Evolutionary conservation across 2,329 filamentous ascomycete genomes (phyloP).

Genomic region (Sarocladium brachiariae): DNA sequence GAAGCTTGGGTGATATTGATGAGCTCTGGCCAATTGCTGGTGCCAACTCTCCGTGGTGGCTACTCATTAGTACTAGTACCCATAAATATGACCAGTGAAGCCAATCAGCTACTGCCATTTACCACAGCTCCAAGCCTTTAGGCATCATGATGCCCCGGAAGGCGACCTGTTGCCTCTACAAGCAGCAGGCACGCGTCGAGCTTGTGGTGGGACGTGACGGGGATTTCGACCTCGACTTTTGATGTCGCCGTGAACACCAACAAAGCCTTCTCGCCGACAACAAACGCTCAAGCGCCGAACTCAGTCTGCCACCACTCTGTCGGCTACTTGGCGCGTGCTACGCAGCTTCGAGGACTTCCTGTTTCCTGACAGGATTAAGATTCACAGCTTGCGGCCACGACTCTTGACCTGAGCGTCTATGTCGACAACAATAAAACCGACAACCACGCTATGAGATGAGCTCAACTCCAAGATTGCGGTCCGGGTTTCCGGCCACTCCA

Average conservation of each 20-base stretch:
- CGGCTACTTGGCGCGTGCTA: not conserved
- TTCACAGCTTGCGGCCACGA: not conserved
- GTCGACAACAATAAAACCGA: conserved; percentile 12
- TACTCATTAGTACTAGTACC: too few relatives aligned
- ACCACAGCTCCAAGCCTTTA: not conserved
- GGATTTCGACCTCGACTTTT: conserved; percentile 7
- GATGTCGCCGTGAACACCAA: conserved; percentile 8
- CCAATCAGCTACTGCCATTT: too few relatives aligned
- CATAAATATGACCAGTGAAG: too few relatives aligned
- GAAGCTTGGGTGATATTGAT: too few relatives aligned
- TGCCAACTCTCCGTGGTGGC: too few relatives aligned
- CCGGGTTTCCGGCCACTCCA: conserved; percentile 74
- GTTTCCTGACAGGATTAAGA: not conserved
- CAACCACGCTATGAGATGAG: conserved; percentile 63
- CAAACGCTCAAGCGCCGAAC: conserved; percentile 9
- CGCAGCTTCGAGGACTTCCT: not conserved
- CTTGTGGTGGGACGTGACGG: conserved; percentile 5
- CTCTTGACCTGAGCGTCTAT: conserved; percentile 14
- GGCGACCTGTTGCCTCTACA: too few relatives aligned
- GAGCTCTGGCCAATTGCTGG: too few relatives aligned
- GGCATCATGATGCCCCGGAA: not conserved
- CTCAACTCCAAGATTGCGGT: conserved; percentile 74
- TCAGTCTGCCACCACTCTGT: not conserved
- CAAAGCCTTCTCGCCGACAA: conserved; percentile 11
- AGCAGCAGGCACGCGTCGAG: too few relatives aligned